Evolutionary conservation across 257 asterid genomes (phyloP), one percentile per base, ranked within the genome.

Genomic region (Solanum pinnatisectum): DNA sequence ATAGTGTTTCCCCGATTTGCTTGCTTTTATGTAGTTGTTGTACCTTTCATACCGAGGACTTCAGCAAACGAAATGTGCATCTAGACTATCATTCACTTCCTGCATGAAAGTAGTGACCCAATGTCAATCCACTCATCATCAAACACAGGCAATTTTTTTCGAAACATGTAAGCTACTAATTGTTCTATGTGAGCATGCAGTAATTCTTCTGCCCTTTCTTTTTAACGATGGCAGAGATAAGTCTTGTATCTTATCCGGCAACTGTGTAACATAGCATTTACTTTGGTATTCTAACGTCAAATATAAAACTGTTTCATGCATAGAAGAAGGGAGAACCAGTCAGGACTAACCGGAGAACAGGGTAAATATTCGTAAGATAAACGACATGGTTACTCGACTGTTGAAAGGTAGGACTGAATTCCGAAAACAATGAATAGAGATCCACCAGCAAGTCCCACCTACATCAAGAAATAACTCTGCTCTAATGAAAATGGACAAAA

Each of bases 361-460:
- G 88, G 92, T 35, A 63, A 91, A 93, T 93, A 40, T 83, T 5
- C 25, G 76, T 70, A 88, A 88, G 44, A 83, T 85, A 46, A 87
- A 87, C 86, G 86, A 49, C 90, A 44, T 92, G 86, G 93, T 42
- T 88, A 92, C 72, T 94, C 93, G 20, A 94, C 92, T 0, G 97
- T 90, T 32, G 98, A 91, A 88, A 97, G 98, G 90, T 95, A 92
- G 39, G 99, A 97, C 84, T 97, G 99, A 76, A 97, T 95, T 79
- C 99, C 99, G 13, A 97, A 97, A 84, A 94, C 93, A 77, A 97
- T 94, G 92, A 97, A 97, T 59, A 97, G 99, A 91, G 91, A 56
- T 87, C 99, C 99, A 71, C 99, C 98, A 0, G 96, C 95, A 46
- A 97, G 94, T 36, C 97, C 98, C 91, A 96, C 97, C 99, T 96